Conservation (phyloP, 768 basidiomycete species). For the Boletus bicolor region DNA sequence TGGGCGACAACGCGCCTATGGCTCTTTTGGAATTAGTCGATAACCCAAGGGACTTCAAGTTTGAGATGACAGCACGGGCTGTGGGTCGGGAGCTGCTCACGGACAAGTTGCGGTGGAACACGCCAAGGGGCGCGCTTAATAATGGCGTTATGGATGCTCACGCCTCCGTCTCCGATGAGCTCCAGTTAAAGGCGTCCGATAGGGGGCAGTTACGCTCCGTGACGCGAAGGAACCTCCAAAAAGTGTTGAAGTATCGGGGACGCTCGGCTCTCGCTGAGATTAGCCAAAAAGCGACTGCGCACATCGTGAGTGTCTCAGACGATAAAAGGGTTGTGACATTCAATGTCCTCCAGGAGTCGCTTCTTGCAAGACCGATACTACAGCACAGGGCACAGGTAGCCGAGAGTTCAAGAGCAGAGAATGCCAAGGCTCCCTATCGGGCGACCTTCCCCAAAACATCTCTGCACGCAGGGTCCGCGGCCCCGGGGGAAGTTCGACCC, state of each 20-base stretch:
- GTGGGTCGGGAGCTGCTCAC: conserved; percentile 80
- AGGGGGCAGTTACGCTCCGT: conserved; percentile 50
- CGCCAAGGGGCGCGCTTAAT: conserved; percentile 48
- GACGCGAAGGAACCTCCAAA: conserved; percentile 75
- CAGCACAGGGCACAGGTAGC: conserved; percentile 41
- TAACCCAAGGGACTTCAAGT: conserved; percentile 82
- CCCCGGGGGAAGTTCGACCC: conserved; percentile 55
- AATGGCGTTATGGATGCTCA: conserved; percentile 45
- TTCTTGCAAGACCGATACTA: conserved; percentile 63
- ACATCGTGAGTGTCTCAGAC: conserved; percentile 53
- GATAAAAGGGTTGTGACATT: conserved; percentile 1
- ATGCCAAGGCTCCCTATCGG: conserved; percentile 20
- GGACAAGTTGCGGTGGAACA: conserved; percentile 45
- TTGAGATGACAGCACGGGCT: conserved; percentile 84
- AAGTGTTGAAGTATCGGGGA: conserved; percentile 61
- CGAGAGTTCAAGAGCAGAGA: conserved; percentile 32
- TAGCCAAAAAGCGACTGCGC: conserved; percentile 53
- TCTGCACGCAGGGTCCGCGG: conserved; percentile 50
- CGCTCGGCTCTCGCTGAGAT: conserved; percentile 45
- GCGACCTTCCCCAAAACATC: conserved; percentile 24
- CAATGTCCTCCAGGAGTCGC: conserved; percentile 48
- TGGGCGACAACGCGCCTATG: conserved; percentile 89
- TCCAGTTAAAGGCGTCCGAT: conserved; percentile 35
- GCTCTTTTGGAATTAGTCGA: conserved; percentile 96
- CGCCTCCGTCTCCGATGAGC: conserved; percentile 49